Conservation (phyloP, 2,329 filamentous ascomycete genomes). For the Claviceps arundinis region DNA sequence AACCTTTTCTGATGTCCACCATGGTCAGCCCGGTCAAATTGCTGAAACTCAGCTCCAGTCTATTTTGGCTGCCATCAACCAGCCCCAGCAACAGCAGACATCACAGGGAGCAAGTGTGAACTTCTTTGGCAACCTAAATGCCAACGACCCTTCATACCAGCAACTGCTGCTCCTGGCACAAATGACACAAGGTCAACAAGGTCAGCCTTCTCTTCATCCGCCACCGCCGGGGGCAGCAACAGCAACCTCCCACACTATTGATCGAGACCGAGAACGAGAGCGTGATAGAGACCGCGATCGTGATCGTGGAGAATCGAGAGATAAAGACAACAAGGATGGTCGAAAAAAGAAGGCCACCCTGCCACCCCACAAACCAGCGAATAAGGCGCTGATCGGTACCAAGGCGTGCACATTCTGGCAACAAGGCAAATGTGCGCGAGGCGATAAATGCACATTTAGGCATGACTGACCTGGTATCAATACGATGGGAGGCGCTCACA, state of each 20-base stretch:
- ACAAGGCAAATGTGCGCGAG: constrained; percentile 59
- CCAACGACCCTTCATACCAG: constrained; percentile 27
- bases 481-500: neutral
- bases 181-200: constrained; percentile 21
- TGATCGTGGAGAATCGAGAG: constrained; percentile 19
- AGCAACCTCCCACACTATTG: neutral
- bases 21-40: constrained; percentile 15
- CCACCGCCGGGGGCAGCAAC: constrained; percentile 5
- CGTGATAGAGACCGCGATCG: constrained; percentile 18
- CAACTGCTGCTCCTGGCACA: constrained; percentile 26
- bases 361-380: constrained; percentile 30
- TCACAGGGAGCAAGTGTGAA: constrained; percentile 10
- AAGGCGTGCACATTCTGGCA: constrained; percentile 59
- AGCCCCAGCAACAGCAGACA: constrained; percentile 12
- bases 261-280: constrained; percentile 4
- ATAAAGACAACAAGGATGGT: constrained; percentile 23
- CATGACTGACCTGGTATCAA: constrained; percentile 35
- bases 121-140: constrained; percentile 17
- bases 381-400: constrained; percentile 48
- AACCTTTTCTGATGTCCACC: constrained; percentile 5
- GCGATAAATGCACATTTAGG: constrained; percentile 60
- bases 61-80: constrained; percentile 29
- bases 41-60: constrained; percentile 29
- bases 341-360: constrained; percentile 28
- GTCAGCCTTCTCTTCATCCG: constrained; percentile 11